Conservation (phyloP, 2,329 filamentous ascomycete genomes). For the Paecilomyces formosus region DNA sequence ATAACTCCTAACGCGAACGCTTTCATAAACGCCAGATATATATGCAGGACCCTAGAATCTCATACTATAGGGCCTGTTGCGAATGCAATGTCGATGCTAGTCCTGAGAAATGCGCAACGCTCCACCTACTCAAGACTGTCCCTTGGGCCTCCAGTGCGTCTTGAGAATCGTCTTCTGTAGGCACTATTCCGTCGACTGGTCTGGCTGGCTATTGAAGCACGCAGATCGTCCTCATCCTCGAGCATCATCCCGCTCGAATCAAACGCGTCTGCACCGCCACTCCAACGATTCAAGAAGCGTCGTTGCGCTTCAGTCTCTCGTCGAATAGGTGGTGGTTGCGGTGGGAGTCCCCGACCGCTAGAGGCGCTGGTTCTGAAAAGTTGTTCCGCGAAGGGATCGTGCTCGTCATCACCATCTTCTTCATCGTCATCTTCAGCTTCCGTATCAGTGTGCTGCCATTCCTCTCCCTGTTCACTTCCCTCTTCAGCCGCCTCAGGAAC, state of each 20-base stretch:
- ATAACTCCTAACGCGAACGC: not conserved
- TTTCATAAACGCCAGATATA: not conserved
- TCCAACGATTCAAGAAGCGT: conserved; percentile 32
- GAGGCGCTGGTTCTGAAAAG: conserved; percentile 27
- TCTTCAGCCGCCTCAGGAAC: conserved; percentile 53
- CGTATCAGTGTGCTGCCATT: conserved; percentile 73
- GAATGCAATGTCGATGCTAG: not conserved
- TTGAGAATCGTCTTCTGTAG: conserved; percentile 32
- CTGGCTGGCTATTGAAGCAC: conserved; percentile 24
- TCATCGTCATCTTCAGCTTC: conserved; percentile 52
- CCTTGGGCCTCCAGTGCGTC: conserved; percentile 34
- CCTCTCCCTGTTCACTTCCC: conserved; percentile 42
- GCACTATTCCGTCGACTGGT: conserved; percentile 22
- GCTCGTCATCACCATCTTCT: conserved; percentile 22
- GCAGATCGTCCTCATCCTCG: conserved; percentile 26
- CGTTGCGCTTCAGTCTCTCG: conserved; percentile 33
- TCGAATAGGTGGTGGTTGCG: conserved; percentile 14
- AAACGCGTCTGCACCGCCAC: conserved; percentile 27
- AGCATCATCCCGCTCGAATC: conserved; percentile 27
- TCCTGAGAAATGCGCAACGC: too few species aligned
- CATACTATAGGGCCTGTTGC: too few species aligned
- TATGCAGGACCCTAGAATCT: not conserved
- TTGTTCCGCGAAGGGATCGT: conserved; percentile 18
- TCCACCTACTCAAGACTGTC: conserved; percentile 46
- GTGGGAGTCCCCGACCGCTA: conserved; percentile 22